Evolutionary conservation across 2,329 filamentous ascomycete genomes (phyloP), one percentile per base, ranked within the genome.

Genomic region (Podosphaera xanthii): DNA sequence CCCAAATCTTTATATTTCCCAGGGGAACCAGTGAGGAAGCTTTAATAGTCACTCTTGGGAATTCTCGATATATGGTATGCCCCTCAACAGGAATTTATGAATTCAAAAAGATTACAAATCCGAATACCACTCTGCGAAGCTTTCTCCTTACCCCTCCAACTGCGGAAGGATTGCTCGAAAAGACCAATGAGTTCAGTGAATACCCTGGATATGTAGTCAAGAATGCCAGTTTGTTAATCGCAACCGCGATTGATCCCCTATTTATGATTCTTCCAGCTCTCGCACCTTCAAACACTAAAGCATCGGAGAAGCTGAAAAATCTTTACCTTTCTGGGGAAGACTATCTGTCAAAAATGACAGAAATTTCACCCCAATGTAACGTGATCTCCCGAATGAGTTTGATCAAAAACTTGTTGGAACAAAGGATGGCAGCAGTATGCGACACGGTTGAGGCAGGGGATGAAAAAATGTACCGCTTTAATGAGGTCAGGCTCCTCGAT

Each of bases 381-480:
- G 73, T 77, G 53, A 72, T 87, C 1, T 64, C 87, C 55, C 75
- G 73, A 67, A 70, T 67, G 58, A 72, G 72, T 60, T 60, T 59
- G 7, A 61, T 74, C 66, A 76, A 74, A 61, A 69, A 63, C 2
- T 71, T 76, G 38, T 69, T 94, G 0, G 81, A 86, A 66, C 71
- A 75, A 9, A 77, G 87, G 42, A 82, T 94, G 72, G 76, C 74
- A 1, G 76, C 74, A 1, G 76, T 92, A 4, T 94, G 90, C 71
- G 89, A 96, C 66, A 84, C 78, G 0, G 84, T 94, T 9, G 84
- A 92, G 40, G 86, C 86, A 0, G 87, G 85, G 12, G 86, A 87
- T 61, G 89, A 96, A 70, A 80, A 73, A 59, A 88, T 96, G 86
- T 95, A 86, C 70, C 81, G 88, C 10, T 72, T 94, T 33, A 92